Base-by-base conservation (phyloP, 176 grass and related monocot genomes). In the Oryza glaberrima region DNA sequence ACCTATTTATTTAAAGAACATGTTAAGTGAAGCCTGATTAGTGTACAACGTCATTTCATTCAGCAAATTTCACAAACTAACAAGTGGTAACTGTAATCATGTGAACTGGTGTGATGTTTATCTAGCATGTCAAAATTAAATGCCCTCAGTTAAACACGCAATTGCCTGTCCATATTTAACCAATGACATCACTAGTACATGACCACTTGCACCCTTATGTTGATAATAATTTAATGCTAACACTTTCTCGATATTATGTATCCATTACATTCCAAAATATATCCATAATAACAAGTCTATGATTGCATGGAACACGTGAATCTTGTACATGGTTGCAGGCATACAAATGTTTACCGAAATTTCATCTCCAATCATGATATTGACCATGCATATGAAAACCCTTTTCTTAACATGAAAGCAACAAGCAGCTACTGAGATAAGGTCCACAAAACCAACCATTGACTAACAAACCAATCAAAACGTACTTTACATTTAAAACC, bases 1-100 rank as follows among this genome's bases (percentile, higher is more conserved):
- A 40, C n/a, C 26, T 51, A 40, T 28, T 51, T 77, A 51, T 52
- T 36, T 79, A 65, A 79, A 79, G 25, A 79, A 67, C 7, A 13
- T 32, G 16, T 48, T 48, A 25, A 79, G 6, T 80, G n/a, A 69
- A 25, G 15, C 67, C 34, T 13, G 9, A n/a, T 69, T 32, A 41
- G 63, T 78, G 58, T 16, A n/a, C 44, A 7, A 44, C 35, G 15
- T 61, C 22, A 63, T 20, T 64, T 54, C 7, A 63, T 25, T 60
- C 54, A 43, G 16, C 20, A 64, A 12, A 4, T 38, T 10, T 17
- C 9, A 17, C 16, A 15, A 6, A 69, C 6, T 58, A 17, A 58
- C 26, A n/a, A 70, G 17, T 41, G 6, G 9, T 10, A 20, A 7
- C 17, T 70, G 68, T n/a, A 70, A 70, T 5, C 2, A 69, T 40